These are phyloP conservation scores for Solidago caesia DNA, from an alignment of 129 eudicot genomes.

Conservation along the genomic window DNA sequence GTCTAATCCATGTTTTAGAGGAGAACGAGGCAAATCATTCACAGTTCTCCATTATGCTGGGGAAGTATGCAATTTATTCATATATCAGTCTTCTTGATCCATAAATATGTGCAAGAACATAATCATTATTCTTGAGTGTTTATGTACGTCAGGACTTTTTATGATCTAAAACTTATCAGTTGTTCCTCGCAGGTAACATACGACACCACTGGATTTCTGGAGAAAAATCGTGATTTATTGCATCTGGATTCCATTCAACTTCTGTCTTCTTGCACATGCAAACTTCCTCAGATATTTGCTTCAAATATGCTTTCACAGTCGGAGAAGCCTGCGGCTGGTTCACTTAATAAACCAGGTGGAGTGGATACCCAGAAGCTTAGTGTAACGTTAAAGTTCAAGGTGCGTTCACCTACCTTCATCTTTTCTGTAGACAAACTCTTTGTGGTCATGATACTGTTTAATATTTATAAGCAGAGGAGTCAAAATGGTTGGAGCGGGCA, in stretches of 20 bases:
- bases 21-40: conserved; percentile 82
- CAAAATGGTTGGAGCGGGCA: no score
- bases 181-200: conserved; percentile 53
- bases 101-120: background rate
- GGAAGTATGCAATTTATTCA: conserved; percentile 47
- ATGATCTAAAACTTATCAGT: conserved; percentile 17
- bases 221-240: conserved; percentile 70
- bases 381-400: conserved; percentile 85
- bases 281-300: conserved; percentile 64
- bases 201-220: conserved; percentile 74
- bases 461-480: no score
- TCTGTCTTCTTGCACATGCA: conserved; percentile 60
- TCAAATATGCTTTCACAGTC: conserved; percentile 55
- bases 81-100: conserved; percentile 17
- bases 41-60: conserved; percentile 88
- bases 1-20: conserved; percentile 61
- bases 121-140: background rate
- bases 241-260: conserved; percentile 66
- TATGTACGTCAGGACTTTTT: background rate
- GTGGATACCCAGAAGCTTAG: conserved; percentile 84
- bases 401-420: conserved; percentile 14
- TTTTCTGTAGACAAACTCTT: background rate
- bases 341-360: conserved; percentile 80
- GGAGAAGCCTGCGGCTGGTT: conserved; percentile 62
- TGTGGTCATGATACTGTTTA: background rate